Conservation (phyloP, 768 basidiomycete genomes). For the Neoboletus subvelutipes region DNA sequence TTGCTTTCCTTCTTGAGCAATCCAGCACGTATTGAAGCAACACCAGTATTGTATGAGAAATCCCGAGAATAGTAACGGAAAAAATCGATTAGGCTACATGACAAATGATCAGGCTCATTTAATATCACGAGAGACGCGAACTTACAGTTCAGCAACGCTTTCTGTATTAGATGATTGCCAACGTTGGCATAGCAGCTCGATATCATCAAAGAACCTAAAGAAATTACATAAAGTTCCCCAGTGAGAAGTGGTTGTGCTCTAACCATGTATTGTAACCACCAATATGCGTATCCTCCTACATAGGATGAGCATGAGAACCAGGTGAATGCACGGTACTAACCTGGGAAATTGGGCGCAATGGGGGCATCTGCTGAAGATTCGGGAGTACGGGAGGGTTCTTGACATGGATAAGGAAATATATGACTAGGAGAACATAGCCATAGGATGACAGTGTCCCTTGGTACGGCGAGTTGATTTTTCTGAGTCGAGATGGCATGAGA, state of each 20-base stretch:
- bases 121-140: slow-evolving; percentile 11
- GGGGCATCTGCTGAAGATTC: slow-evolving; percentile 93
- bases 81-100: slow-evolving; percentile 88
- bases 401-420: slow-evolving; percentile 97
- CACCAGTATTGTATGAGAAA: slow-evolving; percentile 88
- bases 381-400: slow-evolving; percentile 96
- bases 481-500: slow-evolving; percentile 29
- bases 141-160: slow-evolving; percentile 88
- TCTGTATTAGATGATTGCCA: slow-evolving; percentile 96
- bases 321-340: slow-evolving; percentile 38
- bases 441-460: slow-evolving; percentile 96
- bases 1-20: slow-evolving; percentile 87
- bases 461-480: slow-evolving; percentile 99
- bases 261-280: slow-evolving; percentile 82
- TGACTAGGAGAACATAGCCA: slow-evolving; percentile 96
- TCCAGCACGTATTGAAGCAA: slow-evolving; percentile 88
- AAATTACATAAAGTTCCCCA: slow-evolving; percentile 7
- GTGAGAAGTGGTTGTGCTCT: slow-evolving; percentile 17
- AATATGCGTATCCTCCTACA: slow-evolving; percentile 76
- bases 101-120: slow-evolving; percentile 5
- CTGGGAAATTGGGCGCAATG: slow-evolving; percentile 80
- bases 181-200: slow-evolving; percentile 84
- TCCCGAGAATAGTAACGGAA: slow-evolving; percentile 96
- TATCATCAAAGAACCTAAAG: slow-evolving; percentile 93
- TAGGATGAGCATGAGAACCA: slow-evolving; percentile 12